Percentiles rank a stretch among this genome's conserved stretches.
Conservation (phyloP, 2,329 filamentous ascomycete genomes). For the Diaporthe nobilis region DNA sequence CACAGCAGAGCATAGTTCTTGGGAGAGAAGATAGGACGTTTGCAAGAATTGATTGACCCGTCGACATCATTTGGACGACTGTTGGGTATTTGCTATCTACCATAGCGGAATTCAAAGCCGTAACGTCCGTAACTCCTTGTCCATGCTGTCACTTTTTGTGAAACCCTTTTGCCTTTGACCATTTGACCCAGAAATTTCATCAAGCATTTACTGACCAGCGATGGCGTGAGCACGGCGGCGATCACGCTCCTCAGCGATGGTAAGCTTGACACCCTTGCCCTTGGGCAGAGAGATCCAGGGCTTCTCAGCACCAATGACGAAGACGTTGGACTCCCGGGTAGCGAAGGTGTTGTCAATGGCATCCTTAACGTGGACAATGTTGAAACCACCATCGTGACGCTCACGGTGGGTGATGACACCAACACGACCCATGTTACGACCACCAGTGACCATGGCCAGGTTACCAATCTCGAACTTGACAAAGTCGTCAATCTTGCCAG, state of each 20-base stretch:
- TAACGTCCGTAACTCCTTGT: constrained; percentile 43
- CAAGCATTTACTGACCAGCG: constrained; percentile 63
- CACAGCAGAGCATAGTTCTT: not conserved
- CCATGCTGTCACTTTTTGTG: constrained; percentile 43
- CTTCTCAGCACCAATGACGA: constrained; percentile 98
- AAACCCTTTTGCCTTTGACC: constrained; percentile 39
- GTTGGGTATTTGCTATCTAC: constrained; percentile 40
- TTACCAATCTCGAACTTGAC: constrained; percentile 99
- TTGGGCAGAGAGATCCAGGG: constrained; percentile 99
- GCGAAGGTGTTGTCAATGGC: constrained; percentile 99
- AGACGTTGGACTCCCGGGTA: constrained; percentile 99
- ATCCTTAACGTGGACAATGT: constrained; percentile 99
- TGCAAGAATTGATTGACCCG: constrained; percentile 43
- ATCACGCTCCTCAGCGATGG: constrained; percentile 99
- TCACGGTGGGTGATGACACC: constrained; percentile 99
- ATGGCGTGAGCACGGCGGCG: constrained; percentile 82
- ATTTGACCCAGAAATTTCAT: constrained; percentile 41
- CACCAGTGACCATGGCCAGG: constrained; percentile 98
- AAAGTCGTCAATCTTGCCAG: constrained; percentile 98
- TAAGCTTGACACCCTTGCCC: constrained; percentile 99
- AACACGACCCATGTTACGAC: constrained; percentile 99
- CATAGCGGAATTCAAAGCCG: constrained; percentile 42
- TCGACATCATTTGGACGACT: constrained; percentile 37
- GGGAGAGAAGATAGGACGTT: constrained; percentile 41
- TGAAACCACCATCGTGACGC: constrained; percentile 99